phyloP scores from a whole-genome alignment of 768 basidiomycete species.

The Hygrophorus russula region DNA sequence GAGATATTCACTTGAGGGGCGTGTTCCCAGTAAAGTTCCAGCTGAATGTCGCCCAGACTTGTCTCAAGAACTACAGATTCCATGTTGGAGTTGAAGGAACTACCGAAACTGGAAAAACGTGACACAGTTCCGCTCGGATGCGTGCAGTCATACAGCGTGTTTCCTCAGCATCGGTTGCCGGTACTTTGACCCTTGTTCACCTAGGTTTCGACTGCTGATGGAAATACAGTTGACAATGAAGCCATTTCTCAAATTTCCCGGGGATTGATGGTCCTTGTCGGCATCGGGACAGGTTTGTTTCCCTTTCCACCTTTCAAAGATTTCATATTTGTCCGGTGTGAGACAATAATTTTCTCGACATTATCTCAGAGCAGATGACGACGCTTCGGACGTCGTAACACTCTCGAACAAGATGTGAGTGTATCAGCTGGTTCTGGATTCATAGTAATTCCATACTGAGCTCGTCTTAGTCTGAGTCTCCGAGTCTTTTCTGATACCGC shows the following conservation, averaged over 20 bases:
- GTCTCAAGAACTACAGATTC: slow-evolving; percentile 73
- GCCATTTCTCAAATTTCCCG: slow-evolving; percentile 73
- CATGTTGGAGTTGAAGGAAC: no score
- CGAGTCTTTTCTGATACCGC: slow-evolving; percentile 57
- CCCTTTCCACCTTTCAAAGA: background rate
- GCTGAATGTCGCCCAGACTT: slow-evolving; percentile 72
- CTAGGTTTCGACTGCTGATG: slow-evolving; percentile 1
- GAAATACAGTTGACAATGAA: slow-evolving; percentile 59
- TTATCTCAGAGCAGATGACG: slow-evolving; percentile 57
- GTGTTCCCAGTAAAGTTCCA: slow-evolving; percentile 91
- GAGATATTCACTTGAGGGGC: slow-evolving; percentile 55
- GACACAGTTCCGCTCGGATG: slow-evolving; percentile 32
- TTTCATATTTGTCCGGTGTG: slow-evolving; percentile 3
- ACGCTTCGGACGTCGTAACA: slow-evolving; percentile 52
- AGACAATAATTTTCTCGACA: background rate
- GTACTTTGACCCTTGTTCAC: slow-evolving; percentile 23
- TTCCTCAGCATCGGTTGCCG: slow-evolving; percentile 72
- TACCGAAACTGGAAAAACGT: background rate
- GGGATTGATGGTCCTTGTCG: slow-evolving; percentile 86
- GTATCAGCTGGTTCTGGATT: slow-evolving; percentile 7
- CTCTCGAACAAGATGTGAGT: slow-evolving; percentile 79
- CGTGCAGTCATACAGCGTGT: slow-evolving; percentile 82
- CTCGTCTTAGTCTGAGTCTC: slow-evolving; percentile 45
- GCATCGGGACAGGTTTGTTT: slow-evolving; percentile 66
- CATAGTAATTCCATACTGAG: slow-evolving; percentile 4